Evolutionary conservation across 805 yeast genomes (phyloP), one percentile per base, ranked within the genome.

Genomic region (Yarrowia deformans): DNA sequence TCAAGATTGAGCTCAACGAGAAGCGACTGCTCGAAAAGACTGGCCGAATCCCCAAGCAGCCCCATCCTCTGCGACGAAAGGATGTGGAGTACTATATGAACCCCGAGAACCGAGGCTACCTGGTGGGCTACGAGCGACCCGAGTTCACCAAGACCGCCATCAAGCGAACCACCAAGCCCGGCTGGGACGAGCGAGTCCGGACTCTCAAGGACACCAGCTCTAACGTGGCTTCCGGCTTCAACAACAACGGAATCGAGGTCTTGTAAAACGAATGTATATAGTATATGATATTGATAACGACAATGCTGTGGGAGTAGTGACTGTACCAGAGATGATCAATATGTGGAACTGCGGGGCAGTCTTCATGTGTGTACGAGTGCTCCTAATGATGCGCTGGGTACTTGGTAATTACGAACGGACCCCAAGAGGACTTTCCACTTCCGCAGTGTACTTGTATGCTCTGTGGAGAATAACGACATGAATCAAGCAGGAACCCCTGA

Each of bases 41-140:
- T 75, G 97, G 96, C 18, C 87, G 92, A 72, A 78, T 93, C 16
- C 98, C 98, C 55, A 77, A 91, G 72, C 88, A 86, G 67, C 93
- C 98, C 1, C 87, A 93, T 78, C 99, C 99, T 14, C 89, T 89
- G 9, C 87, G 86, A 73, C 87, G 90, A 79, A 89, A 91, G 79
- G 92, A 90, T 75, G 88, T 94, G 69, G 87, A 86, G 70, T 91
- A 83, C 79, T 94, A 95, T 80, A 86, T 92, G 61, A 84, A 87
- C 76, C 84, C 84, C 1, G 87, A 82, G 45, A 87, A 87, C 75
- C 85, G 92, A 73, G 99, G 99, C 8, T 94, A 91, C 76, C 79
- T 73, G 71, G 74, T 73, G 18, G 74, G 69, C 63, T 55, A 35
- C 50, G 40, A 50, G 63, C 67, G 69, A 67, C 67, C 69, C 13